Evolutionary conservation across 169 alveolate genomes (phyloP), one percentile per base, ranked within the genome.

Genomic region (Neospora caninum): DNA sequence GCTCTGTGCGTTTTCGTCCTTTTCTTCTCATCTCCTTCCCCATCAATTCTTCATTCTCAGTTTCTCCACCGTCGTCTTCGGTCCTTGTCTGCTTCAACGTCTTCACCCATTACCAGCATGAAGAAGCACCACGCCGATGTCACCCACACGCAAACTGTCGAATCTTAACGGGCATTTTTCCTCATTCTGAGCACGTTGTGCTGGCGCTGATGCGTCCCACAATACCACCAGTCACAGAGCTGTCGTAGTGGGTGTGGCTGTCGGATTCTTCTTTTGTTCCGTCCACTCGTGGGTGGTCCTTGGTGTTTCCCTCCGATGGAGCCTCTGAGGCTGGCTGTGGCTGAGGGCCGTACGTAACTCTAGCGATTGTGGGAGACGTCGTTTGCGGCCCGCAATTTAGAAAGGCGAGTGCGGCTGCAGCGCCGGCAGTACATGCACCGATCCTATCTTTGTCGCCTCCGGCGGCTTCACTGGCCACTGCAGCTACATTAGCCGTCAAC

Each of bases 351-450:
- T 42, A 82, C 16, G 89, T 64, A 39, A 39, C 49, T n/a, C 13
- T 2, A 78, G 86, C 1, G 73, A 7, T 64, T 64, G 34, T 64
- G n/a, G n/a, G 73, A 0, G 73, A 73, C 43, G n/a, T 31, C 25
- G 84, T 73, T 36, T 73, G 45, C 25, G 84, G 45, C 25, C 84
- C 43, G 64, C 64, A 10, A 82, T 36, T 42, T 36, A 82, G 31
- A 20, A 82, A 82, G 10, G 54, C 64, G 31, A 82, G 38, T 41
- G 89, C 89, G 6, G 89, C 89, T 9, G 89, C 27, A 29, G 89
- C 89, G 16, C 89, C 89, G 7, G 89, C 89, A 13, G 67, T 82
- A 36, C 89, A 82, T 16, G 89, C 89, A 29, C 38, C 89, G 41
- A 42, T 29, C 38, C 2, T 7, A 0, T 13, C 34, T 49, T 13